Evolutionary conservation across 192 early-diverging fungal genomes (phyloP).

Genomic region (Paraglomus brasilianum): DNA sequence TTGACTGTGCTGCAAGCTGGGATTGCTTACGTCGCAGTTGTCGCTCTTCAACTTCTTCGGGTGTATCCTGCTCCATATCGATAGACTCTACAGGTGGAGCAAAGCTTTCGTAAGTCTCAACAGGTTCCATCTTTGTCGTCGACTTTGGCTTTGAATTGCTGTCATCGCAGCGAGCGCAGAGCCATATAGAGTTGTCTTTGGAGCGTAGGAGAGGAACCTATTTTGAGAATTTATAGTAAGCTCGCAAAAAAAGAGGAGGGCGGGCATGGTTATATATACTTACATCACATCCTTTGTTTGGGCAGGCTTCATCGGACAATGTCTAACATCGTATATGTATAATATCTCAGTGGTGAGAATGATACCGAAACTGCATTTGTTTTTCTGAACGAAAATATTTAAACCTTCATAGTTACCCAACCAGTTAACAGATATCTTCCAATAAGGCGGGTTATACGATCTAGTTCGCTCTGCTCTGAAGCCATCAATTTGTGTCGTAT

Average conservation of each 20-base stretch:
- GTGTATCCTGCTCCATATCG: background rate
- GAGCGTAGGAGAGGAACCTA: constrained; percentile 20
- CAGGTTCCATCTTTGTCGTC: background rate
- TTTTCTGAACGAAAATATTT: background rate
- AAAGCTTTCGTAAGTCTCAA: too few species aligned
- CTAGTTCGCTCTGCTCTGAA: too few species aligned
- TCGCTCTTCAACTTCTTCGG: constrained; percentile 36
- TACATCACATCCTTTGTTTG: background rate
- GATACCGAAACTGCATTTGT: background rate
- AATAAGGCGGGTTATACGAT: background rate
- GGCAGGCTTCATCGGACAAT: background rate
- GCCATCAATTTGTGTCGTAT: too few species aligned
- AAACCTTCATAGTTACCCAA: constrained; percentile 7
- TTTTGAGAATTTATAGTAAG: background rate
- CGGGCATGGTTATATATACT: background rate
- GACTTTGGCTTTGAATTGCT: background rate
- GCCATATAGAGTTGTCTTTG: constrained; percentile 20
- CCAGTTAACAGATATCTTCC: constrained; percentile 25
- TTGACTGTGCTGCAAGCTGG: constrained; percentile 47
- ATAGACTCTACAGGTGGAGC: too few species aligned
- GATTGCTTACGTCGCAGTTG: constrained; percentile 47
- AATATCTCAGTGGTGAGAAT: background rate
- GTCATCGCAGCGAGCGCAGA: constrained; percentile 16
- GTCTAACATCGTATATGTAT: too few species aligned
- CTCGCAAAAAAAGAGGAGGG: background rate